A percentile compares a stretch with the other conserved stretches of the same genome.
Evolutionary conservation across 305 asterid species (phyloP).

Genomic region (Rubia tinctorum): DNA sequence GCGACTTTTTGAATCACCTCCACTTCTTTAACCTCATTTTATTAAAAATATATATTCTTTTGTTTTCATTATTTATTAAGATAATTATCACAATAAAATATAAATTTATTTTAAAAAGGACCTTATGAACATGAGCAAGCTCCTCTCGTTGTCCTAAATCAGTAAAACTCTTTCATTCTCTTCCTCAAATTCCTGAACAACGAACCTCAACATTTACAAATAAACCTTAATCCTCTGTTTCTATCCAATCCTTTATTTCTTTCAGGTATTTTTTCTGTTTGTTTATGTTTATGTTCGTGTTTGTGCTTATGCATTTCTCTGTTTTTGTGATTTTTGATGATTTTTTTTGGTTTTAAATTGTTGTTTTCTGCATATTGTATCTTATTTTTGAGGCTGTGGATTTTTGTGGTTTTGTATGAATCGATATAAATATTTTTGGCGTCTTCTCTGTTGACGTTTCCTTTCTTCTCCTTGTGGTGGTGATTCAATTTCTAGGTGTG

Average conservation of each 20-base stretch:
- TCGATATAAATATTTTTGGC: slow-evolving; percentile 8
- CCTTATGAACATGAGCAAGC: not conserved
- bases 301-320: not conserved
- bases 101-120: not conserved
- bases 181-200: not conserved
- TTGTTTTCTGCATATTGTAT: not conserved
- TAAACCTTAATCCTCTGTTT: not conserved
- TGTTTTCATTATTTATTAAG: not conserved
- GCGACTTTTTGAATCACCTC: slow-evolving; percentile 20
- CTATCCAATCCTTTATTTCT: not conserved
- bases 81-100: not conserved
- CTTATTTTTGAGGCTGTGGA: slow-evolving; percentile 10
- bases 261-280: not conserved
- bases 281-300: not conserved
- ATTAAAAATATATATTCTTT: not conserved
- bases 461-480: slow-evolving; percentile 3
- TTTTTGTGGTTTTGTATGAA: slow-evolving; percentile 4
- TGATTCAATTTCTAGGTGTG: slow-evolving; percentile 12
- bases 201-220: not conserved
- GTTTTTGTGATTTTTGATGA: not conserved
- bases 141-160: not conserved
- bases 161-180: not conserved
- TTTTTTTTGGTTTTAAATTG: not conserved
- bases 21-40: slow-evolving; percentile 10
- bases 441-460: slow-evolving; percentile 20